Conservation (phyloP, 768 basidiomycete genomes). For the Agrocybe pediades region DNA sequence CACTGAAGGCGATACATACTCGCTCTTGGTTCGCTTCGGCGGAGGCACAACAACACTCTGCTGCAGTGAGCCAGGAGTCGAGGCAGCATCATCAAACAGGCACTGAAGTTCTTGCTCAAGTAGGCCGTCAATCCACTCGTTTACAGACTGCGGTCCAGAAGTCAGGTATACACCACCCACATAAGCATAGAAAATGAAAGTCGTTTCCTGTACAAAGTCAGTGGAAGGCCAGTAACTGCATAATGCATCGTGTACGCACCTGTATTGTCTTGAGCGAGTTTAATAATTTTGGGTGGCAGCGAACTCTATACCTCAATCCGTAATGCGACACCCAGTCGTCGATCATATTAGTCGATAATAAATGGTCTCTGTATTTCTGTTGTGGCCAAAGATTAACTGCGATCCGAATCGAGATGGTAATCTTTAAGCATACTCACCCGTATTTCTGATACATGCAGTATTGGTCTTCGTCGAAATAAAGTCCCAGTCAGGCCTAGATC, state of each 20-base stretch:
- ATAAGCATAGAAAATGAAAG: slow-evolving; percentile 63
- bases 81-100: slow-evolving; percentile 9
- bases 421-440: slow-evolving; percentile 34
- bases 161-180: slow-evolving; percentile 64
- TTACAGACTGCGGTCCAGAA: slow-evolving; percentile 50
- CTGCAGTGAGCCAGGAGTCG: slow-evolving; percentile 14
- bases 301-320: slow-evolving; percentile 46
- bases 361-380: slow-evolving; percentile 31
- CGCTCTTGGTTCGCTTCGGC: slow-evolving; percentile 45
- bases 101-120: slow-evolving; percentile 30
- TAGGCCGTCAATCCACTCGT: slow-evolving; percentile 56
- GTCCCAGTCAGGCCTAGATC: slow-evolving; percentile 45
- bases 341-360: slow-evolving; percentile 44
- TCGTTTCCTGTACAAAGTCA: slow-evolving; percentile 40
- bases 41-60: slow-evolving; percentile 30
- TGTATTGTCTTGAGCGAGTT: slow-evolving; percentile 36
- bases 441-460: slow-evolving; percentile 48
- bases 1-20: slow-evolving; percentile 26
- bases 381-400: slow-evolving; percentile 8
- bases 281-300: slow-evolving; percentile 43
- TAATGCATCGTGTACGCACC: slow-evolving; percentile 33
- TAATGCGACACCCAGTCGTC: slow-evolving; percentile 52
- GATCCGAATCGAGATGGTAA: slow-evolving; percentile 7
- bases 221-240: background rate
- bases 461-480: slow-evolving; percentile 53